Conservation (phyloP, 2,329 filamentous ascomycete species). For the Lasiodiplodia sp. region DNA sequence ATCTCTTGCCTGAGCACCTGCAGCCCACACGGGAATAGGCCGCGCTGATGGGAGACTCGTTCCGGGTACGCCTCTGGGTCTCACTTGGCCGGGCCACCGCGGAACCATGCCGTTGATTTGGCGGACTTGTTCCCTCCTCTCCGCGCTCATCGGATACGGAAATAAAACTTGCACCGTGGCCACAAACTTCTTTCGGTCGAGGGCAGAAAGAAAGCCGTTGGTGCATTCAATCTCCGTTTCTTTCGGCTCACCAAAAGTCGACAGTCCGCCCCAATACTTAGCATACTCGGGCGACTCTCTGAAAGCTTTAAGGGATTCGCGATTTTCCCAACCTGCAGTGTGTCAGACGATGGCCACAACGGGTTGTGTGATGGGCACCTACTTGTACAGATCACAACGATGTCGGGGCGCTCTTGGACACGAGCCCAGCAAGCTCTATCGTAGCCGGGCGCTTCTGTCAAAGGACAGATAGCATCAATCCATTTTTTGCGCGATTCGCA, state of each 20-base stretch:
- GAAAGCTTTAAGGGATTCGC: not conserved
- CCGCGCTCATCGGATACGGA: not conserved
- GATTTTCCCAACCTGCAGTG: not conserved
- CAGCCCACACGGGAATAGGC: not conserved
- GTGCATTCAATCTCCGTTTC: not conserved
- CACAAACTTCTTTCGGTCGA: not conserved
- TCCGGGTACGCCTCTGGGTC: not conserved
- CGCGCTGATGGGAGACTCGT: not conserved
- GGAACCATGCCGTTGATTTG: not conserved
- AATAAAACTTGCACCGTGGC: not conserved
- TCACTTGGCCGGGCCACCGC: not conserved
- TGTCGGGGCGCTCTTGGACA: not conserved
- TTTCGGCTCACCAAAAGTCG: not conserved
- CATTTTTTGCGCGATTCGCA: not conserved
- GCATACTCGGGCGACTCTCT: not conserved
- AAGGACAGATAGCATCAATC: not conserved
- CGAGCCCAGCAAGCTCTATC: not conserved
- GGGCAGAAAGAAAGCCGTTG: not conserved
- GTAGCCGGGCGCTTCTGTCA: constrained; percentile 1
- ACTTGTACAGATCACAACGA: not conserved
- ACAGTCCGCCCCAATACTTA: not conserved
- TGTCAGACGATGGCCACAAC: not conserved
- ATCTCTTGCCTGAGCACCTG: not conserved
- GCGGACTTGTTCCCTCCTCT: not conserved
- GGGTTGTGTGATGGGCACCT: not conserved